These are phyloP conservation scores for Alternaria sp. DNA, from an alignment of 2,329 filamentous ascomycete species.

Conservation along the genomic window DNA sequence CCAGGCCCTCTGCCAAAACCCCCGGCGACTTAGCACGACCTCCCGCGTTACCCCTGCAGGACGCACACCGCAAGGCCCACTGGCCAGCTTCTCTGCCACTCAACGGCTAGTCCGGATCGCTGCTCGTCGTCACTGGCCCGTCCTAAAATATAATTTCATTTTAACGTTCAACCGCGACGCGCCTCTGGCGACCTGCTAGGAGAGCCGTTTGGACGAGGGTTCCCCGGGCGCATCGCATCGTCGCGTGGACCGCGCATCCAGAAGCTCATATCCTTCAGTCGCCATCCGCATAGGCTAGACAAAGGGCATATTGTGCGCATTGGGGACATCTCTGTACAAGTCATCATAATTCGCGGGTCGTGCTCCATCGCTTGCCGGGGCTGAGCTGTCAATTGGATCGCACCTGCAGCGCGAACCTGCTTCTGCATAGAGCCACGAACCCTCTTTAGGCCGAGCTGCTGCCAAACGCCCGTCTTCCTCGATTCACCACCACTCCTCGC, in stretches of 20 bases:
- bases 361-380: conserved; percentile 34
- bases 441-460: conserved; percentile 36
- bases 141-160: conserved; percentile 42
- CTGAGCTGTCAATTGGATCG: conserved; percentile 43
- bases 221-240: conserved; percentile 29
- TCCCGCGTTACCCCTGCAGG: conserved; percentile 33
- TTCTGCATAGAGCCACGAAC: conserved; percentile 32
- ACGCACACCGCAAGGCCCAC: conserved; percentile 25
- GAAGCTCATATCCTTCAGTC: not conserved
- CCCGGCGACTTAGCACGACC: conserved; percentile 14
- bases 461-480: conserved; percentile 30
- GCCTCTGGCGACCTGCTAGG: conserved; percentile 35
- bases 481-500: conserved; percentile 43
- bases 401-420: conserved; percentile 43
- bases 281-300: conserved; percentile 4
- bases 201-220: conserved; percentile 29
- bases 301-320: conserved; percentile 23
- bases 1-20: not conserved
- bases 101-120: conserved; percentile 31
- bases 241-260: conserved; percentile 18
- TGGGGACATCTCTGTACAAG: conserved; percentile 25
- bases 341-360: conserved; percentile 31
- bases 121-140: conserved; percentile 43
- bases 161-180: conserved; percentile 37
- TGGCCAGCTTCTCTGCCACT: conserved; percentile 29